Percentiles rank a stretch among this genome's conserved stretches.
These are phyloP conservation scores for Sanghuangporus sanghuang DNA, from an alignment of 1,284 basidiomycete species.

Conservation along the genomic window DNA sequence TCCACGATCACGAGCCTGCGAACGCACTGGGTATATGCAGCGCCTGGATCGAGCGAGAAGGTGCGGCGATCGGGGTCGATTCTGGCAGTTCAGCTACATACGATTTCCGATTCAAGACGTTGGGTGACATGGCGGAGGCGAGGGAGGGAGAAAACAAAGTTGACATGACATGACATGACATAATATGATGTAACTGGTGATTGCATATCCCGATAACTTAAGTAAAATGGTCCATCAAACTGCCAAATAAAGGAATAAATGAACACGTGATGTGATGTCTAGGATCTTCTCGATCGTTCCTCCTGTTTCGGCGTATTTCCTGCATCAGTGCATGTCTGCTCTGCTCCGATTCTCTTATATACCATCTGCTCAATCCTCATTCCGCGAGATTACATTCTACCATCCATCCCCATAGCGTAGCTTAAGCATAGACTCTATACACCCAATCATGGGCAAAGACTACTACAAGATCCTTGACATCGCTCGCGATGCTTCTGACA, in stretches of 20 bases:
- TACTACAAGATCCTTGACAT: constrained; percentile 84
- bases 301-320: not conserved
- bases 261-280: not conserved
- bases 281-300: constrained; percentile 4
- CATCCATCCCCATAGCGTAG: not conserved
- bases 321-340: too few relatives aligned
- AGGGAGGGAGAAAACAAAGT: constrained; percentile 4
- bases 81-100: constrained; percentile 18
- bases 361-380: not conserved
- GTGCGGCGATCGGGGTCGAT: constrained; percentile 37
- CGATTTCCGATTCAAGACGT: constrained; percentile 17
- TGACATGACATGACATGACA: not conserved
- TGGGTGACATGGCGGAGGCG: constrained; percentile 30
- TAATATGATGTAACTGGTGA: not conserved
- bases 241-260: not conserved
- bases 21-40: constrained; percentile 43
- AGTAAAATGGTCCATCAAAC: not conserved
- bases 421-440: not conserved
- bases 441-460: constrained; percentile 60
- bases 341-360: too few relatives aligned
- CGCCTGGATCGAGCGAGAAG: constrained; percentile 58
- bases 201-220: not conserved
- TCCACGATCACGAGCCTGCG: constrained; percentile 55
- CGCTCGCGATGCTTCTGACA: constrained; percentile 67
- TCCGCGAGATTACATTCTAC: not conserved